These are phyloP conservation scores for Litchi chinensis DNA, from an alignment of 345 rosid genomes.

Conservation along the genomic window DNA sequence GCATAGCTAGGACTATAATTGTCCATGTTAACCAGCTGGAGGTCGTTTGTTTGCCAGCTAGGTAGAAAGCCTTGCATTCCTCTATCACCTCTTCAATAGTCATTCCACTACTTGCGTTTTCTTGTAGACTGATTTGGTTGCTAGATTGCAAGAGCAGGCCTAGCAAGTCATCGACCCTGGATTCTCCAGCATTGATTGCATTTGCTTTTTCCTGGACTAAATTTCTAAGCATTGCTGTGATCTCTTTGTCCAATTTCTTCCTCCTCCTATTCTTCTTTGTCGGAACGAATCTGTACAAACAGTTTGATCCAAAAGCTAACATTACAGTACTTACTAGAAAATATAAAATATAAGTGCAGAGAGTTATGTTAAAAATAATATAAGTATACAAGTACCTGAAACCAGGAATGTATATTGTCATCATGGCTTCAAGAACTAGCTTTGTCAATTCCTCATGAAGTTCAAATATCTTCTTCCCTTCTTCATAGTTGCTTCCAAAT, in stretches of 20 bases:
- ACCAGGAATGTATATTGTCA: slow-evolving; percentile 49
- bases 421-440: slow-evolving; percentile 42
- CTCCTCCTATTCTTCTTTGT: slow-evolving; percentile 53
- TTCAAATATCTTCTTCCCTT: slow-evolving; percentile 50
- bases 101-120: slow-evolving; percentile 31
- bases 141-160: slow-evolving; percentile 42
- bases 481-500: slow-evolving; percentile 54
- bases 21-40: slow-evolving; percentile 54
- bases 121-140: slow-evolving; percentile 18
- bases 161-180: slow-evolving; percentile 38
- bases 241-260: slow-evolving; percentile 36
- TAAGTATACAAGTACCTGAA: slow-evolving; percentile 36
- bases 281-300: slow-evolving; percentile 41
- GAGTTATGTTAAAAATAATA: too few relatives aligned
- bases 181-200: slow-evolving; percentile 32
- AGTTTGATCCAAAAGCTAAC: neutral
- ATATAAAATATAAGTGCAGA: neutral
- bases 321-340: neutral
- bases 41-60: slow-evolving; percentile 69
- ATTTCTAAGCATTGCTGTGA: slow-evolving; percentile 33
- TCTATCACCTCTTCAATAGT: slow-evolving; percentile 50
- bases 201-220: slow-evolving; percentile 36
- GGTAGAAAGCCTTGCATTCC: slow-evolving; percentile 58
- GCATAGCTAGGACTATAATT: slow-evolving; percentile 46
- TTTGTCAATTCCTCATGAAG: slow-evolving; percentile 39